These are phyloP conservation scores for Dioscorea zingiberensis DNA, from an alignment of 106 monocot species.

Conservation along the genomic window DNA sequence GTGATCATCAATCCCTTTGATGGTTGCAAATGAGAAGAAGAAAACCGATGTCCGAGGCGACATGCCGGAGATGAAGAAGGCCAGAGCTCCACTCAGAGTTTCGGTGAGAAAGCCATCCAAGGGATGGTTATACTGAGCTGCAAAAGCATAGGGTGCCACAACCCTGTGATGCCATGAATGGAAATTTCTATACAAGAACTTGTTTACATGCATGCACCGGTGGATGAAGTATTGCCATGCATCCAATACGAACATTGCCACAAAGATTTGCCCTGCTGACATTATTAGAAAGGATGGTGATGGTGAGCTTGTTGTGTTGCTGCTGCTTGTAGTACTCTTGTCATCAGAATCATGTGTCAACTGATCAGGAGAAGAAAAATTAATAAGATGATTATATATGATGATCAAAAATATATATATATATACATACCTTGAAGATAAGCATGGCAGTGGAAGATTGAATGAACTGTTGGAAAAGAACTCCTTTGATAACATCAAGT, in stretches of 20 bases:
- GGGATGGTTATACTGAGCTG: slow-evolving; percentile 63
- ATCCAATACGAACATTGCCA: slow-evolving; percentile 84
- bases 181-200: slow-evolving; percentile 68
- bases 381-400: slow-evolving; percentile 10
- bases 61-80: slow-evolving; percentile 58
- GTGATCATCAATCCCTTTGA: slow-evolving; percentile 57
- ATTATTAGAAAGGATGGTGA: no score
- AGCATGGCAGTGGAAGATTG: slow-evolving; percentile 49
- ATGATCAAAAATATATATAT: slow-evolving; percentile 24
- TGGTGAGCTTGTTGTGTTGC: no score
- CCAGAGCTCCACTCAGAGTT: slow-evolving; percentile 55
- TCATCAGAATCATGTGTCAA: slow-evolving; percentile 2
- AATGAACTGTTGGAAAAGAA: slow-evolving; percentile 64
- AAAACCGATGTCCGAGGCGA: slow-evolving; percentile 45
- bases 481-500: slow-evolving; percentile 50
- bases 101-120: slow-evolving; percentile 56
- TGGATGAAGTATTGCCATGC: slow-evolving; percentile 91
- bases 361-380: slow-evolving; percentile 38
- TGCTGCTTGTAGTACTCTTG: no score
- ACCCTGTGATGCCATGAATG: slow-evolving; percentile 61
- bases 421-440: slow-evolving; percentile 59
- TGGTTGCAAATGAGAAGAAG: slow-evolving; percentile 55
- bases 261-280: slow-evolving; percentile 36
- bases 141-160: slow-evolving; percentile 53
- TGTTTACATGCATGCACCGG: slow-evolving; percentile 88